Evolutionary conservation across 371 early-diverging fungal species (phyloP), one percentile per base, ranked within the genome.

Genomic region (Mortierella sp.): DNA sequence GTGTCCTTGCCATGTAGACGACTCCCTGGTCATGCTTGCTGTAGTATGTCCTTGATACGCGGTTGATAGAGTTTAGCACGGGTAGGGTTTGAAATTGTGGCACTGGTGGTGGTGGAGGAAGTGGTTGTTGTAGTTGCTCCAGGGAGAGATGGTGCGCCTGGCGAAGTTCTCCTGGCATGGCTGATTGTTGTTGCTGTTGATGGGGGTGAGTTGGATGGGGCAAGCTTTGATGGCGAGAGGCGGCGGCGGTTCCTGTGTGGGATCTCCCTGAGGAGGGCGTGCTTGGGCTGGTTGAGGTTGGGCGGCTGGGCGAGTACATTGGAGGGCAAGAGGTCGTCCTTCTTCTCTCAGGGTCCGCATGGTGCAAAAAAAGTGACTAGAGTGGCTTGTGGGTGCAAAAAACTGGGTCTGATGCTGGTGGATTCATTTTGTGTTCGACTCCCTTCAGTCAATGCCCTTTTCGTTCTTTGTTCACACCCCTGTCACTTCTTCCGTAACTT

Each of bases 271-370:
- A 77, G 24, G 79, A 83, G 38, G 77, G 82, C 44, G 85, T 84
- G 71, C 71, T 78, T 71, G 85, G 85, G 48, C 85, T 84, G 48
- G 81, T 72, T 7, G 86, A 85, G 32, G 86, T 85, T 18, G 86
- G 86, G n/a, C 75, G 86, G 75, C 80, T 82, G 12, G 86, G 86
- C 18, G 86, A 85, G 75, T 82, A 82, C 86, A 85, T 85, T 56
- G n/a, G 71, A 68, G 24, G 38, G 24, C 68, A 68, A 65, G 68
- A 41, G 68, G 68, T 68, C 35, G 68, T 24, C 21, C 7, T 16
- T 11, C 16, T 2, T 65, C 35, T 7, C 35, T 6, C 68, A 68
- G 35, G 24, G 65, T 65, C 24, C 18, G 41, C 38, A 63, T 24
- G 68, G 68, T 8, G 7, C 21, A 65, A 41, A 63, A 41, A 41